These are phyloP conservation scores for Dryadomyces sulphureus DNA, from an alignment of 2,329 filamentous ascomycete species.

Conservation along the genomic window DNA sequence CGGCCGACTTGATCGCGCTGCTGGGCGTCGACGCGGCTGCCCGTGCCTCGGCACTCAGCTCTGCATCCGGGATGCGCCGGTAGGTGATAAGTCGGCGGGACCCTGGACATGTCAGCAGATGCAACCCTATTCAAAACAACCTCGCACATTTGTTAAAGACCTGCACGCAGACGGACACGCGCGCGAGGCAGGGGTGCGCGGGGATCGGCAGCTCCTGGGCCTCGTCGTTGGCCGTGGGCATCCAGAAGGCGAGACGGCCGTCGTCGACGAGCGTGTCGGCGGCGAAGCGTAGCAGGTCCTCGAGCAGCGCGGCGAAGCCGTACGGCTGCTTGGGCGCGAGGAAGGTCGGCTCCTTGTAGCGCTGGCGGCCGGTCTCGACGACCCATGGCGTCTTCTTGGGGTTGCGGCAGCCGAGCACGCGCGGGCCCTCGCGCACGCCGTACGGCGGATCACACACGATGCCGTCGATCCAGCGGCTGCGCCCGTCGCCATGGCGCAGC, in stretches of 20 bases:
- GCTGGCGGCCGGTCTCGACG: constrained; percentile 52
- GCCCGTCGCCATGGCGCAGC: constrained; percentile 27
- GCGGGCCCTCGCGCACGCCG: constrained; percentile 80
- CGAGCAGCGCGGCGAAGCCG: constrained; percentile 77
- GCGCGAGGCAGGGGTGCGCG: constrained; percentile 56
- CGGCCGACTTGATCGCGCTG: constrained; percentile 19
- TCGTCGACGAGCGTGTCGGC: constrained; percentile 59
- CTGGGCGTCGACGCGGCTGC: constrained; percentile 14
- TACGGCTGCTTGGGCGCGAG: constrained; percentile 85
- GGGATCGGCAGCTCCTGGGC: constrained; percentile 65
- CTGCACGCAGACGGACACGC: constrained; percentile 68
- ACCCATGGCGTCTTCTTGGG: constrained; percentile 43
- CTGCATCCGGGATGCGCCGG: constrained; percentile 47
- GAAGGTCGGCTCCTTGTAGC: constrained; percentile 47
- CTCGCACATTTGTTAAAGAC: constrained; percentile 69
- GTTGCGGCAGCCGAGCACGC: constrained; percentile 69
- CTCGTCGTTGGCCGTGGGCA: constrained; percentile 78
- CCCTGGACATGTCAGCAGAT: constrained; percentile 35
- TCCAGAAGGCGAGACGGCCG: constrained; percentile 86
- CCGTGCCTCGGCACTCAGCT: constrained; percentile 32
- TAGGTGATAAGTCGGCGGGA: constrained; percentile 83
- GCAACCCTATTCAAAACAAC: not conserved
- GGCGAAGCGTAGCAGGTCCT: constrained; percentile 78
- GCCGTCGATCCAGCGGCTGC: constrained; percentile 55
- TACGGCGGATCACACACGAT: constrained; percentile 96